A percentile compares a stretch with the other conserved stretches of the same genome.
These are phyloP conservation scores for Huiozyma sinensis DNA, from an alignment of 805 yeast species.

Conservation along the genomic window DNA sequence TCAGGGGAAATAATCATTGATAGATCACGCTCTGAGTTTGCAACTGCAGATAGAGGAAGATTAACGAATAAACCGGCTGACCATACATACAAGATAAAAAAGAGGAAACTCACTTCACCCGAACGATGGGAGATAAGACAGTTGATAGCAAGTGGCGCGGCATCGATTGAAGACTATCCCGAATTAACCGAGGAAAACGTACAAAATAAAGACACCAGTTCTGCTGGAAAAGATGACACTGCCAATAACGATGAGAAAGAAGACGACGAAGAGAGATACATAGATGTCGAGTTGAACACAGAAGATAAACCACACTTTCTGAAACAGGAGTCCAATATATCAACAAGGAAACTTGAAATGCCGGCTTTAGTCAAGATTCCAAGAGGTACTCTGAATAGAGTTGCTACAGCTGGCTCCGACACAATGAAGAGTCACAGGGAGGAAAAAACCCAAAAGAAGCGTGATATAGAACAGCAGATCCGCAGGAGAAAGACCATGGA, in stretches of 20 bases:
- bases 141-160: conserved; percentile 68
- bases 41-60: conserved; percentile 1
- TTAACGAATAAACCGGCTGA: conserved; percentile 2
- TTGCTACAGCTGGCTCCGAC: conserved; percentile 66
- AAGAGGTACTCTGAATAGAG: conserved; percentile 66
- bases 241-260: background rate
- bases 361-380: conserved; percentile 57
- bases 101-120: conserved; percentile 59
- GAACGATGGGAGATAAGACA: conserved; percentile 89
- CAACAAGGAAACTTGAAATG: conserved; percentile 34
- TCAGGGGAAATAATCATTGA: conserved; percentile 40
- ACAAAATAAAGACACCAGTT: conserved; percentile 8
- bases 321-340: conserved; percentile 32
- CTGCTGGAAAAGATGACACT: conserved; percentile 7
- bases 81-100: conserved; percentile 11
- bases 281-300: conserved; percentile 63
- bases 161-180: conserved; percentile 57
- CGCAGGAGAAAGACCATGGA: conserved; percentile 23
- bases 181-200: conserved; percentile 37
- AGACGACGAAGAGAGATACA: conserved; percentile 31
- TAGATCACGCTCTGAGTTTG: background rate
- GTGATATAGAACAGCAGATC: conserved; percentile 34
- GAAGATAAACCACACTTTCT: conserved; percentile 62
- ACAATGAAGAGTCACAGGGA: conserved; percentile 58
- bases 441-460: conserved; percentile 39